Evolutionary conservation across 139 green algal species (phyloP).

Genomic region (Zygnema circumcarinatum): DNA sequence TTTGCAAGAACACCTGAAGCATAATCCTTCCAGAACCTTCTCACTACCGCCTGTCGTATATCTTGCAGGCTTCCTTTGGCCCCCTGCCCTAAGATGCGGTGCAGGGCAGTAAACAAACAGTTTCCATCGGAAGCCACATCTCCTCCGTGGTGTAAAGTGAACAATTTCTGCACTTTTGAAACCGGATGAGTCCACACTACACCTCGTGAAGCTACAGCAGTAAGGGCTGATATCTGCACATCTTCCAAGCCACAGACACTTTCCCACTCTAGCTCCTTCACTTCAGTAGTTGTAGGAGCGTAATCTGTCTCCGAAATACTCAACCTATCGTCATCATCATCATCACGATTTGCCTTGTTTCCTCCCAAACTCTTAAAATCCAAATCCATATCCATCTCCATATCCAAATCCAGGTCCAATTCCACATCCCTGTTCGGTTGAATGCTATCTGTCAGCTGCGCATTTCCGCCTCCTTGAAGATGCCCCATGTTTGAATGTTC

Average conservation of each 20-base stretch:
- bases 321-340: neutral
- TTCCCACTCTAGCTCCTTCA: constrained; percentile 8
- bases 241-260: constrained; percentile 27
- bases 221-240: constrained; percentile 15
- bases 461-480: neutral
- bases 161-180: neutral
- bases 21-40: constrained; percentile 46
- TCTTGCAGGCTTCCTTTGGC: neutral
- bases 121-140: constrained; percentile 52
- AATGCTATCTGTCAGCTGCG: neutral
- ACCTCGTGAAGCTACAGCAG: constrained; percentile 20
- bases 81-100: neutral
- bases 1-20: constrained; percentile 14
- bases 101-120: constrained; percentile 49
- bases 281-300: neutral
- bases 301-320: neutral
- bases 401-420: neutral
- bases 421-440: neutral
- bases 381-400: neutral
- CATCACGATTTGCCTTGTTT: neutral
- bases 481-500: neutral
- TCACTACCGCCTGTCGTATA: constrained; percentile 19
- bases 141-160: constrained; percentile 48
- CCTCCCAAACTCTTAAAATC: neutral
- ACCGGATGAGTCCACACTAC: constrained; percentile 46